Conservation (phyloP, 2,329 filamentous ascomycete species). For the Colletotrichum brevisporum region DNA sequence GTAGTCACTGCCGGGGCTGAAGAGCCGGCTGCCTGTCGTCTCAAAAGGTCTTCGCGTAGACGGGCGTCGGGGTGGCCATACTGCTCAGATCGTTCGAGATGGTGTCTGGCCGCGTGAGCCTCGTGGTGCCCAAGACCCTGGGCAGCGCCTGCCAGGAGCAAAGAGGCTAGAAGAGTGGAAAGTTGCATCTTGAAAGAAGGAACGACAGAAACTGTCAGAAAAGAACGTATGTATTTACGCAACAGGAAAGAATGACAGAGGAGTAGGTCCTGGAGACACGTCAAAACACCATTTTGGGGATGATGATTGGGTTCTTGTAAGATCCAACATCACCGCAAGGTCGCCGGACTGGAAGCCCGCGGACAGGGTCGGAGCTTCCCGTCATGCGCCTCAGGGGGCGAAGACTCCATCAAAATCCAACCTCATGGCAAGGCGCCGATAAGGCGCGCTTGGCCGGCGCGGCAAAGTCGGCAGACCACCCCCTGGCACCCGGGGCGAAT, state of each 20-base stretch:
- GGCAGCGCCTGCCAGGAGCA: not conserved
- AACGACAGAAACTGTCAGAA: not conserved
- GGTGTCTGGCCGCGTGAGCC: constrained; percentile 10
- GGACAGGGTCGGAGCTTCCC: not conserved
- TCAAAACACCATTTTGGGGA: not conserved
- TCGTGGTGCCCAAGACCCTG: constrained; percentile 6
- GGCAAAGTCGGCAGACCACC: constrained; percentile 7
- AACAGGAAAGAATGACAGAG: constrained; percentile 3
- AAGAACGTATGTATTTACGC: not conserved
- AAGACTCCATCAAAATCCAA: constrained; percentile 2
- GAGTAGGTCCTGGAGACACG: not conserved
- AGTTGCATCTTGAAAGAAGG: constrained; percentile 5
- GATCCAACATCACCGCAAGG: not conserved
- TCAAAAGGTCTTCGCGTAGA: not conserved
- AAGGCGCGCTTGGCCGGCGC: constrained; percentile 4
- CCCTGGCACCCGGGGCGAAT: not conserved
- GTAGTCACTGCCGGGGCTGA: constrained; percentile 1
- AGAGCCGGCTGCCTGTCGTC: not conserved
- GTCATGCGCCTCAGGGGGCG: not conserved
- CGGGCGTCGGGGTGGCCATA: not conserved
- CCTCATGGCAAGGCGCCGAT: constrained; percentile 1
- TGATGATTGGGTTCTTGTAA: constrained; percentile 9
- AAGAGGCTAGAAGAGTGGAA: not conserved
- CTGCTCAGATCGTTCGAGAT: not conserved
- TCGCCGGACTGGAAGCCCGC: not conserved